These are phyloP conservation scores for Komagataella phaffii DNA, from an alignment of 805 yeast species.

Conservation along the genomic window DNA sequence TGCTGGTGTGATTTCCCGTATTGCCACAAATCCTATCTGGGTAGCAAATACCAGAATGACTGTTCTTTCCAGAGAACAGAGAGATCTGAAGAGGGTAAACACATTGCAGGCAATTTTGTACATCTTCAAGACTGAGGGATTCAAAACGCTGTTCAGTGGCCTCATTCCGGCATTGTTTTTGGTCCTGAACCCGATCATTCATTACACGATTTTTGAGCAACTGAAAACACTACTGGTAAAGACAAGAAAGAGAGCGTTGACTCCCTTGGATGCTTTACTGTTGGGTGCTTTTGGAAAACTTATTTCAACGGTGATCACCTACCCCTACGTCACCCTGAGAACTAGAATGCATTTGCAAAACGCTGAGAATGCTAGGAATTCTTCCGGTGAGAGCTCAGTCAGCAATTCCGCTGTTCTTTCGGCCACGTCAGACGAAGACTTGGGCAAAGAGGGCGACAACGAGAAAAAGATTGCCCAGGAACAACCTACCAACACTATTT, in stretches of 20 bases:
- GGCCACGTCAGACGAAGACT: slow-evolving; percentile 2
- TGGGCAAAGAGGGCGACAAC: slow-evolving; percentile 9
- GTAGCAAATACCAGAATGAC: slow-evolving; percentile 88
- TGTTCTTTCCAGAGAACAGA: slow-evolving; percentile 25
- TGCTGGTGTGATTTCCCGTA: slow-evolving; percentile 78
- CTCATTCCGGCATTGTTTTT: slow-evolving; percentile 77
- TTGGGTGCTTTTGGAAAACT: slow-evolving; percentile 86
- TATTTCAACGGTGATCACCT: slow-evolving; percentile 78
- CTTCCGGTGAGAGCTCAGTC: neutral
- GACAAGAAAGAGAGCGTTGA: slow-evolving; percentile 33
- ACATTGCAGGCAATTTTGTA: slow-evolving; percentile 46
- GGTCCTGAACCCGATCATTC: slow-evolving; percentile 82
- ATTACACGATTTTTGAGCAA: slow-evolving; percentile 86
- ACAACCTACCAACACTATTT: slow-evolving; percentile 18
- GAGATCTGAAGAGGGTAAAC: slow-evolving; percentile 20
- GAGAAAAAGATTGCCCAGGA: slow-evolving; percentile 11
- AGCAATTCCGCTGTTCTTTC: slow-evolving; percentile 1
- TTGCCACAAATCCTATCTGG: slow-evolving; percentile 85
- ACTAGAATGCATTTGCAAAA: slow-evolving; percentile 72
- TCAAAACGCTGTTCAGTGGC: slow-evolving; percentile 66
- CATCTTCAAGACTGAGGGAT: slow-evolving; percentile 60
- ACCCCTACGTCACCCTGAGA: slow-evolving; percentile 85
- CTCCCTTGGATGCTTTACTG: slow-evolving; percentile 67
- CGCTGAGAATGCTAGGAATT: slow-evolving; percentile 2
- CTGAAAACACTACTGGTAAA: slow-evolving; percentile 52